Evolutionary conservation across 306 rosid genomes (phyloP).

Genomic region (Vicia faba): DNA sequence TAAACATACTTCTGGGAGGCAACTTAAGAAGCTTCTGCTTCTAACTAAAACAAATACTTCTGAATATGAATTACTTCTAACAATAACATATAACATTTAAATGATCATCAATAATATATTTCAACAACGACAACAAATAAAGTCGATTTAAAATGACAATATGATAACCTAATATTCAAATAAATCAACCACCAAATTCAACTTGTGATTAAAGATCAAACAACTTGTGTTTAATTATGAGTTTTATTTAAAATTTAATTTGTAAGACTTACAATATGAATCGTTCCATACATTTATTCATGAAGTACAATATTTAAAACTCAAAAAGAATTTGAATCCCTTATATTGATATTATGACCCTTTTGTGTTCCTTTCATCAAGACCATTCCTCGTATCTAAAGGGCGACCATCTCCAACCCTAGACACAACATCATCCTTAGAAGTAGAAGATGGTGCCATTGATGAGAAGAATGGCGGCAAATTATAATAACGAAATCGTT

Average conservation of each 20-base stretch:
- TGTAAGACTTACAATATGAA: background rate
- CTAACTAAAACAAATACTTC: too few species aligned
- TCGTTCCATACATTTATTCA: background rate
- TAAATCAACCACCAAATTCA: too few species aligned
- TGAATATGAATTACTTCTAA: too few species aligned
- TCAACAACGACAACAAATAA: too few species aligned
- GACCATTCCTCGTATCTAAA: background rate
- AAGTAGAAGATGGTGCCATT: background rate
- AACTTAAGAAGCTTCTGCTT: too few species aligned
- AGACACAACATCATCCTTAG: background rate
- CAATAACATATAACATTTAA: too few species aligned
- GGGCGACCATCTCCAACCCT: background rate
- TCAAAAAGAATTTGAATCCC: background rate
- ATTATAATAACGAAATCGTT: background rate
- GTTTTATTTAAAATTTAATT: background rate
- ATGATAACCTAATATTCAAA: too few species aligned
- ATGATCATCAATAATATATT: too few species aligned
- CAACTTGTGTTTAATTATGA: background rate
- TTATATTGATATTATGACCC: background rate
- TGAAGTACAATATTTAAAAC: background rate
- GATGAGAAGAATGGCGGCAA: background rate
- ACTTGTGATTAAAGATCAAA: background rate
- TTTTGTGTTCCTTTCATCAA: background rate
- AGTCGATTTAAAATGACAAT: too few species aligned
- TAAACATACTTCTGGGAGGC: too few species aligned